Conservation (phyloP, 805 yeast genomes). For the Phaffomyces antillensis region DNA sequence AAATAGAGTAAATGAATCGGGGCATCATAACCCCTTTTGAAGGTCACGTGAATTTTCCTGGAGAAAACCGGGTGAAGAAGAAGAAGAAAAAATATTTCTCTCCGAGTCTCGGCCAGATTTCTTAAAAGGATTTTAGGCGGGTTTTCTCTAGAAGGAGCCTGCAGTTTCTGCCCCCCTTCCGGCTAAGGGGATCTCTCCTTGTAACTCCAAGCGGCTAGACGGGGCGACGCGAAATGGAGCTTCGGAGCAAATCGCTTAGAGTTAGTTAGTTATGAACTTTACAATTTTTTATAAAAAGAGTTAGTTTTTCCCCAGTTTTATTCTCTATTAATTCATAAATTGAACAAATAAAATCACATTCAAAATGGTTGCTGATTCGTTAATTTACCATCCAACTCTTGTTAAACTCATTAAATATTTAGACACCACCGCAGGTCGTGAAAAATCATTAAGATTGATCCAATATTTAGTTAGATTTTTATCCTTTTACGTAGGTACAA, state of each 20-base stretch:
- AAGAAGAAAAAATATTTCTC: no score
- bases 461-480: conserved; percentile 78
- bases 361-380: conserved; percentile 57
- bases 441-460: conserved; percentile 68
- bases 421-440: conserved; percentile 69
- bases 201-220: neutral
- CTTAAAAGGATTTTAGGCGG: neutral
- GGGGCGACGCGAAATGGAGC: neutral
- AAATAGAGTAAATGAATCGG: no score
- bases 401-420: conserved; percentile 54
- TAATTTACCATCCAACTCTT: conserved; percentile 69
- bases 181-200: neutral
- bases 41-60: no score
- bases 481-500: conserved; percentile 49
- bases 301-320: neutral
- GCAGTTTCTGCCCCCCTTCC: neutral
- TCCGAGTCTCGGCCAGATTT: neutral
- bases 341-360: neutral
- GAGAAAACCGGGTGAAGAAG: no score
- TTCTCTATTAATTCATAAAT: neutral
- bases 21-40: no score
- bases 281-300: neutral
- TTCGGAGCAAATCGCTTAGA: neutral
- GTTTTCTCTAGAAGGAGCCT: neutral
- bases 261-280: neutral